phyloP scores from a whole-genome alignment of 2,329 filamentous ascomycete genomes.

The Pestalotiopsis sp. region DNA sequence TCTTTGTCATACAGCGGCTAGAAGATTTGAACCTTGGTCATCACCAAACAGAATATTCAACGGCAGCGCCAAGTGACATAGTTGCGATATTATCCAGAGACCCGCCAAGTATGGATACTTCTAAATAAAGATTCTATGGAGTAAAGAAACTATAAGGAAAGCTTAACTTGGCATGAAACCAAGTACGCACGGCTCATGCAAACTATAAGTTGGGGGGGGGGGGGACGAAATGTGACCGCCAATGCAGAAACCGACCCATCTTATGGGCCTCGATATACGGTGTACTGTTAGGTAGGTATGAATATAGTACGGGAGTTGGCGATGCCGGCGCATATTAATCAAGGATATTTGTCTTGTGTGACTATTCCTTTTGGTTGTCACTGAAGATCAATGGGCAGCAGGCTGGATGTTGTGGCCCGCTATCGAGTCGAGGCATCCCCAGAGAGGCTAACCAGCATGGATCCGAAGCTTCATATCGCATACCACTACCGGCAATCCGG shows the following conservation, averaged over 20 bases:
- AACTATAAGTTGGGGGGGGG: background rate
- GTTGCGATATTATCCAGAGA: background rate
- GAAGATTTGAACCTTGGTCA: background rate
- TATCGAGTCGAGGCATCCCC: background rate
- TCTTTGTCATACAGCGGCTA: background rate
- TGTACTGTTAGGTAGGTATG: background rate
- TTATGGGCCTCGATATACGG: background rate
- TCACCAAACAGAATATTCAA: too few species aligned
- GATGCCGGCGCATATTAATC: conserved; percentile 3
- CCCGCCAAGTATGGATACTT: background rate
- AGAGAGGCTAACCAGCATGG: background rate
- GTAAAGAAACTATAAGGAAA: background rate
- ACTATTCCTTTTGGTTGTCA: background rate
- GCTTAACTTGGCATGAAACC: background rate
- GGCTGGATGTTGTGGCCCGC: too few species aligned
- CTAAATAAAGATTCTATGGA: background rate
- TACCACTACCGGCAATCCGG: background rate
- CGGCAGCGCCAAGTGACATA: too few species aligned
- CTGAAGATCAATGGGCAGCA: too few species aligned
- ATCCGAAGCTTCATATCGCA: background rate
- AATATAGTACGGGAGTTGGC: background rate
- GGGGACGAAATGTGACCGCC: background rate
- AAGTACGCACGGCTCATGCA: background rate
- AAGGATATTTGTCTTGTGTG: background rate
- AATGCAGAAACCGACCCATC: background rate